Evolutionary conservation across 306 rosid genomes (phyloP), one percentile per base, ranked within the genome.

Genomic region (Pterocarpus macrocarpus): DNA sequence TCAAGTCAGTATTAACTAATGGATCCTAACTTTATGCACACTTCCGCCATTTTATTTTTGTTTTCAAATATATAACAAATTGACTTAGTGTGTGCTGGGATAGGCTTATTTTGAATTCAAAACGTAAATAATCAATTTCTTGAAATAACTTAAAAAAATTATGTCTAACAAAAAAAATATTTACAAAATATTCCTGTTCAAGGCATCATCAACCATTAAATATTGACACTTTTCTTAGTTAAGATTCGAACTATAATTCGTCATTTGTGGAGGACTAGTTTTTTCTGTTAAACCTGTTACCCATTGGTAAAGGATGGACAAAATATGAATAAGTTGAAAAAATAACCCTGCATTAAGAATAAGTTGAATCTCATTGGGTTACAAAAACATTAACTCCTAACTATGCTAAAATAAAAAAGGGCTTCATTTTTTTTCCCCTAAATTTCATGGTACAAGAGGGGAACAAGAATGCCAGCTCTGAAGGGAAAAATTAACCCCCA

Each of bases 241-340:
- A 22, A 22, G 28, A 22, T 22, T 22, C 1, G 28, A 22, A 22
- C 28, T 22, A 22, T 22, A 22, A 22, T 22, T 22, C 1, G 28
- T 22, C 28, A 22, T 0, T 22, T 22, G 1, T 22, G 28, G 28
- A 22, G 28, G 28, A 22, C 28, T 22, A 22, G 28, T 22, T 22
- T 22, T 22, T 22, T 22, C 28, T 22, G 28, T 22, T 22, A 22
- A 1, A 22, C 28, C 28, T 1, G 28, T 22, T 22, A 22, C 28
- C 28, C 28, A 22, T 22, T 22, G 28, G 0, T 22, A 22, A 22
- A 71, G 56, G 16, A 12, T 0, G 12, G 13, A 28, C 7, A 36
- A 73, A 36, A n/a, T 73, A 73, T 8, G 28, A 73, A 17, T 17
- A 38, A 53, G 53, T n/a, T 34, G 28, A n/a, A 72, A 33, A 35